Conservation (phyloP, 257 asterid species). For the Solanum tacnaense region DNA sequence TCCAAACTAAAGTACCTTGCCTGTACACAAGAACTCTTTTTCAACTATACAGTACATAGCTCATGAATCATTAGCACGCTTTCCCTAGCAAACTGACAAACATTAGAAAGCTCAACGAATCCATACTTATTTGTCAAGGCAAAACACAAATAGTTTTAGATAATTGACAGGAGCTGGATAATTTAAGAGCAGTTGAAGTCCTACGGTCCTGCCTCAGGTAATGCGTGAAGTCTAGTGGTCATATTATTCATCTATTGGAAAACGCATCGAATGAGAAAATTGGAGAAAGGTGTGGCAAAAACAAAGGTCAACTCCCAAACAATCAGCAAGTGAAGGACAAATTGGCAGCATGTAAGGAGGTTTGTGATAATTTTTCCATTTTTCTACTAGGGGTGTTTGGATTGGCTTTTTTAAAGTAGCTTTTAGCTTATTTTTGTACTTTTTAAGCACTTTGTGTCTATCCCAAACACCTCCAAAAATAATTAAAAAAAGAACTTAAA, state of each 20-base stretch:
- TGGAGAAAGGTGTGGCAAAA: background rate
- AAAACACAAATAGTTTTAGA: background rate
- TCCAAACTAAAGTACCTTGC: background rate
- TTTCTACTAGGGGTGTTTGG: background rate
- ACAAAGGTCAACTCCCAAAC: background rate
- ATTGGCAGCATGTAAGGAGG: background rate
- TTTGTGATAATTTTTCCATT: background rate
- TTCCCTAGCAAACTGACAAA: background rate
- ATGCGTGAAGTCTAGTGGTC: background rate
- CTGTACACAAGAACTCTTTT: background rate
- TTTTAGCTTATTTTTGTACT: background rate
- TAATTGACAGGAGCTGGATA: background rate
- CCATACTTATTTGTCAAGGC: background rate
- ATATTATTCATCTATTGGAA: background rate
- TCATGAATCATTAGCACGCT: background rate
- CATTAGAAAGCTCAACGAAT: background rate
- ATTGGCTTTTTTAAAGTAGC: background rate
- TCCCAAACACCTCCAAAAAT: background rate
- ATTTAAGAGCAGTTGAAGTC: background rate
- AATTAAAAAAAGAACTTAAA: too few species aligned
- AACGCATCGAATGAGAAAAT: background rate
- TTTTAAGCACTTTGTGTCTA: background rate
- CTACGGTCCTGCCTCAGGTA: background rate
- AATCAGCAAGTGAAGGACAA: background rate
- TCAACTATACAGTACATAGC: background rate